These are phyloP conservation scores for Elsinoe necatrix DNA, from an alignment of 2,329 filamentous ascomycete species.

Conservation along the genomic window DNA sequence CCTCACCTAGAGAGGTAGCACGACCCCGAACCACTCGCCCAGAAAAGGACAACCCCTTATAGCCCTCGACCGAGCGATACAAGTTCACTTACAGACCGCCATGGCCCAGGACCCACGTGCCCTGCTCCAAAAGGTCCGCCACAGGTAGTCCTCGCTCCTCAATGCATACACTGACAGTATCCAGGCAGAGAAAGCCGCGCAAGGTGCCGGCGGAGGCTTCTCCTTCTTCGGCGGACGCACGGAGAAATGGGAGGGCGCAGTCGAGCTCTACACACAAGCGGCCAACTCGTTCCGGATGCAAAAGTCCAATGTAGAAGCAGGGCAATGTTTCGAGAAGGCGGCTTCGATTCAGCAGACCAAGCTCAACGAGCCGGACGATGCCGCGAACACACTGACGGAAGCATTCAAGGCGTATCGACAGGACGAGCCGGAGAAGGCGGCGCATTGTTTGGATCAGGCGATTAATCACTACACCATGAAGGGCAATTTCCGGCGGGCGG, in stretches of 20 bases:
- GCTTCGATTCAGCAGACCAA: constrained; percentile 71
- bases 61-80: not conserved
- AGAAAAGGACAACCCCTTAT: not conserved
- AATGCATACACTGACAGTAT: constrained; percentile 19
- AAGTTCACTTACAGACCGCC: constrained; percentile 3
- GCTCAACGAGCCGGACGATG: constrained; percentile 85
- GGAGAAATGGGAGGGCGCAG: constrained; percentile 85
- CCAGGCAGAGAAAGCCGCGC: constrained; percentile 78
- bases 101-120: constrained; percentile 74
- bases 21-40: too few relatives aligned
- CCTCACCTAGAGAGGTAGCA: too few relatives aligned
- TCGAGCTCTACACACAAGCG: constrained; percentile 78
- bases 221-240: constrained; percentile 78
- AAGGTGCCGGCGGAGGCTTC: constrained; percentile 70
- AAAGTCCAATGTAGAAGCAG: constrained; percentile 76
- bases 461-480: constrained; percentile 81
- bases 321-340: constrained; percentile 73
- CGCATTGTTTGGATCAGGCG: constrained; percentile 66
- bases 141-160: constrained; percentile 11
- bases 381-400: constrained; percentile 77
- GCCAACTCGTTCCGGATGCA: constrained; percentile 88
- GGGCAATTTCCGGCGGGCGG: constrained; percentile 85
- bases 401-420: constrained; percentile 94
- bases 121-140: constrained; percentile 63
- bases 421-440: constrained; percentile 73